These are phyloP conservation scores for Aspergillus sp. DNA, from an alignment of 2,329 filamentous ascomycete species.

Conservation along the genomic window DNA sequence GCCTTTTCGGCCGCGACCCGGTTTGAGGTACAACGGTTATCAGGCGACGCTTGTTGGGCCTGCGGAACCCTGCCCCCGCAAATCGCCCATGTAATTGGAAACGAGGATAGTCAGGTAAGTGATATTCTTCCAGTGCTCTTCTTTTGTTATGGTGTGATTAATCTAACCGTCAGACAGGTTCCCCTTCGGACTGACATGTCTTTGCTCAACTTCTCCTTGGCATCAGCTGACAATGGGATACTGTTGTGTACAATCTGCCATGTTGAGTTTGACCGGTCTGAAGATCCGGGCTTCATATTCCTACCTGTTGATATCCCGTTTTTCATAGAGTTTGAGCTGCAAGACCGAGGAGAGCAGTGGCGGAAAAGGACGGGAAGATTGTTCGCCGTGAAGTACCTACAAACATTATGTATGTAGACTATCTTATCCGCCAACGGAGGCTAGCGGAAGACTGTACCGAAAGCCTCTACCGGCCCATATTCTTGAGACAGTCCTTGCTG, in stretches of 20 bases:
- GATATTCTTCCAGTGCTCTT: background rate
- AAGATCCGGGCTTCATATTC: slow-evolving; percentile 17
- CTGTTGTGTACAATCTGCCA: slow-evolving; percentile 20
- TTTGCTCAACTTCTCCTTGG: slow-evolving; percentile 8
- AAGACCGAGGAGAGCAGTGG: slow-evolving; percentile 8
- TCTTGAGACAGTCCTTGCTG: slow-evolving; percentile 11
- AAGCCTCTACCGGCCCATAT: slow-evolving; percentile 10
- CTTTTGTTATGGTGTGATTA: background rate
- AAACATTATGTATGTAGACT: background rate
- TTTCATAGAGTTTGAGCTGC: slow-evolving; percentile 22
- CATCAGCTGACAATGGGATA: slow-evolving; percentile 15
- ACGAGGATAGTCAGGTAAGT: background rate
- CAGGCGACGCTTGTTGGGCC: background rate
- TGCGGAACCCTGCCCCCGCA: background rate
- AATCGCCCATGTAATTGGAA: background rate
- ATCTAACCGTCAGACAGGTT: background rate
- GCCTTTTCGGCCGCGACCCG: background rate
- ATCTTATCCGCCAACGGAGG: background rate
- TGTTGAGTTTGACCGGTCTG: slow-evolving; percentile 12
- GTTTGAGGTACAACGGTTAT: background rate
- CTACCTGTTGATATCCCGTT: slow-evolving; percentile 18
- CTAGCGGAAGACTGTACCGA: slow-evolving; percentile 5
- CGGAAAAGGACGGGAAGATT: background rate
- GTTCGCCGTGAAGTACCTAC: slow-evolving; percentile 7
- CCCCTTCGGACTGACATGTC: background rate